Percentiles rank a stretch among this genome's conserved stretches.
Conservation (phyloP, 768 basidiomycete genomes). For the Inosperma sp. region DNA sequence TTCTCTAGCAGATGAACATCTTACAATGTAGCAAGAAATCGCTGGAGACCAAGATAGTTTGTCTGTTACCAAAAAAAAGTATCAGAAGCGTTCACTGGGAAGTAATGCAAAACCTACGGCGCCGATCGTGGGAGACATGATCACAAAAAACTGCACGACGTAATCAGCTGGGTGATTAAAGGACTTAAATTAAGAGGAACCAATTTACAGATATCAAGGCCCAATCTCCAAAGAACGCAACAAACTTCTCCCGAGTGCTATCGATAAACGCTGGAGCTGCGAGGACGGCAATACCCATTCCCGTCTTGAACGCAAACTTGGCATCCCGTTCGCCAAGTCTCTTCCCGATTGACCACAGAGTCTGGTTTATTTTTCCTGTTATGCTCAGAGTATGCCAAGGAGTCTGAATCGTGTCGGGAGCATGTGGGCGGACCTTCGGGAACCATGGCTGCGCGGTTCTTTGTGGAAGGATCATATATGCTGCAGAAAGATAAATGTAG, state of each 20-base stretch:
- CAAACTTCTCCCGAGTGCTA: conserved; percentile 67
- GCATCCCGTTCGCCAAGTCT: conserved; percentile 67
- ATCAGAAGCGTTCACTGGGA: background rate
- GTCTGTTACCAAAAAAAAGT: conserved; percentile 56
- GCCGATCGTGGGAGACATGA: conserved; percentile 87
- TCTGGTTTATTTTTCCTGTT: conserved; percentile 60
- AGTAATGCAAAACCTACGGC: conserved; percentile 43
- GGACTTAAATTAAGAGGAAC: background rate
- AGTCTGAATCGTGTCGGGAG: conserved; percentile 81
- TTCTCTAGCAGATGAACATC: conserved; percentile 20
- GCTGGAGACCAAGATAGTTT: conserved; percentile 79
- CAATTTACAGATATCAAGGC: conserved; percentile 79
- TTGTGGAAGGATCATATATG: conserved; percentile 48
- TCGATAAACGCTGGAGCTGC: conserved; percentile 88
- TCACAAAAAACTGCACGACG: conserved; percentile 68
- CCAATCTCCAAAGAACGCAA: conserved; percentile 90
- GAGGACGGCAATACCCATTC: conserved; percentile 75
- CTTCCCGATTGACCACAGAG: conserved; percentile 66
- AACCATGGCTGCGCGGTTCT: conserved; percentile 59
- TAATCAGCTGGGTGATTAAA: background rate
- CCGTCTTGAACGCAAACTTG: conserved; percentile 86
- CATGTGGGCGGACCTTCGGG: conserved; percentile 77
- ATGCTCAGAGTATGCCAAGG: conserved; percentile 57
- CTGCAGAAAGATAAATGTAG: conserved; percentile 30
- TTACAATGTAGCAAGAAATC: conserved; percentile 81